A percentile compares a stretch with the other conserved stretches of the same genome.
Conservation (phyloP, 169 alveolate genomes). For the Plasmodium adleri region DNA sequence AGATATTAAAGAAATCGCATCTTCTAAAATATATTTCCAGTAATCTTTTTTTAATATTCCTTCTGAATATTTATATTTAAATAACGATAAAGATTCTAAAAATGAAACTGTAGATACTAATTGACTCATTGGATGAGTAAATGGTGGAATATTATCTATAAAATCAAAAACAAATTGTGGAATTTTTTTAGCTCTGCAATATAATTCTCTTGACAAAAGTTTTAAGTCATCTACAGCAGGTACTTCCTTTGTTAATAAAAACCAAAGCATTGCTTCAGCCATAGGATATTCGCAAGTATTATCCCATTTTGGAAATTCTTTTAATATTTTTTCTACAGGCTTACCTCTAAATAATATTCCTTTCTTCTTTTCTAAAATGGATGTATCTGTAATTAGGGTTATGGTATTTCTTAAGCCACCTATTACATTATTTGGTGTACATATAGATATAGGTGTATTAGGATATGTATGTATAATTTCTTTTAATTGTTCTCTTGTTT, state of each 20-base stretch:
- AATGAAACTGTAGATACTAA: slow-evolving; percentile 92
- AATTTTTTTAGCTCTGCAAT: slow-evolving; percentile 83
- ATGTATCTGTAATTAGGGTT: slow-evolving; percentile 94
- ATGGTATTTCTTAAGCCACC: slow-evolving; percentile 94
- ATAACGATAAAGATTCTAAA: slow-evolving; percentile 89
- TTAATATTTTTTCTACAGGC: slow-evolving; percentile 88
- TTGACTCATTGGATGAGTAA: slow-evolving; percentile 96
- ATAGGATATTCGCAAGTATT: slow-evolving; percentile 89
- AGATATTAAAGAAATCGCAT: slow-evolving; percentile 89
- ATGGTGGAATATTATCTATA: slow-evolving; percentile 89
- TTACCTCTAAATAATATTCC: slow-evolving; percentile 94
- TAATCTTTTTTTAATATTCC: slow-evolving; percentile 88
- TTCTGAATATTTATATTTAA: slow-evolving; percentile 84
- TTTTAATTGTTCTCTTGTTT: slow-evolving; percentile 73
- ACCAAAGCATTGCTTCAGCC: slow-evolving; percentile 96
- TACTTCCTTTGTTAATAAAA: slow-evolving; percentile 93
- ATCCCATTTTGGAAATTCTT: slow-evolving; percentile 86
- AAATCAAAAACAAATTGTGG: slow-evolving; percentile 88
- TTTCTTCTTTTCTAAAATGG: slow-evolving; percentile 91
- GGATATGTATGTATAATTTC: slow-evolving; percentile 62
- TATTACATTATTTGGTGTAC: slow-evolving; percentile 74
- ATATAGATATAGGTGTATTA: slow-evolving; percentile 74
- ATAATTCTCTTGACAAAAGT: slow-evolving; percentile 86
- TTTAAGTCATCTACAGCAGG: slow-evolving; percentile 88
- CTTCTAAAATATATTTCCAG: slow-evolving; percentile 93